These are phyloP conservation scores for Trichoderma sp. DNA, from an alignment of 2,329 filamentous ascomycete species.

Conservation along the genomic window DNA sequence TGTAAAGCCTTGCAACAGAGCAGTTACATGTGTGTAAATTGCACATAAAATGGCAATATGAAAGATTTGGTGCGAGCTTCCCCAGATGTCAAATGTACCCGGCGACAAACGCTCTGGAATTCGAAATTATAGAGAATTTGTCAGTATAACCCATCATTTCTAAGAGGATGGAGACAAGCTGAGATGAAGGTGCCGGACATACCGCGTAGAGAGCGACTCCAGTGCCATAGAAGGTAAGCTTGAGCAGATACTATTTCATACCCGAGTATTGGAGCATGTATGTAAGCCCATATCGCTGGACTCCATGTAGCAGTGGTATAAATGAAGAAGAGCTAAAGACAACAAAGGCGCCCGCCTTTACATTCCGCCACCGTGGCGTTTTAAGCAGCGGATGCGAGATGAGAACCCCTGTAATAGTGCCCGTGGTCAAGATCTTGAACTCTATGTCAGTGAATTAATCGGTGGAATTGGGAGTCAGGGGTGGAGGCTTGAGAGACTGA, in stretches of 20 bases:
- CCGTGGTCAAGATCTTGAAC: conserved; percentile 2
- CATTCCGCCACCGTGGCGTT: conserved; percentile 10
- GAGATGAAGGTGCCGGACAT: neutral
- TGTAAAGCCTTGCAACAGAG: conserved; percentile 6
- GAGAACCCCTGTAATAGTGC: conserved; percentile 1
- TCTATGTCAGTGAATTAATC: neutral
- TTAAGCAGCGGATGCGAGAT: conserved; percentile 8
- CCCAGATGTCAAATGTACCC: conserved; percentile 5
- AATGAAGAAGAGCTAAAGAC: conserved; percentile 10
- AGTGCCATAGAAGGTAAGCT: conserved; percentile 5
- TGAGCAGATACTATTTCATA: conserved; percentile 10
- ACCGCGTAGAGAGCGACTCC: conserved; percentile 2
- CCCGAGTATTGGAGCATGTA: conserved; percentile 16
- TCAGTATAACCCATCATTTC: neutral
- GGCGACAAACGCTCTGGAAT: conserved; percentile 8
- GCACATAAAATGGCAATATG: conserved; percentile 15
- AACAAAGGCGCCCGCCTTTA: conserved; percentile 15
- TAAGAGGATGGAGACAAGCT: neutral
- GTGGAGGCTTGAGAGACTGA: neutral
- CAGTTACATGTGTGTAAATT: conserved; percentile 5
- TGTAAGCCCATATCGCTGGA: conserved; percentile 14
- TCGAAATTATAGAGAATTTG: neutral
- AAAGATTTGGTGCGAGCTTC: conserved; percentile 7
- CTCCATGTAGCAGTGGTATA: conserved; percentile 5
- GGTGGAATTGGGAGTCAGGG: too few species aligned